Percentiles rank a stretch among this genome's conserved stretches.
Conservation (phyloP, 345 rosid genomes). For the Citropsis articulata region DNA sequence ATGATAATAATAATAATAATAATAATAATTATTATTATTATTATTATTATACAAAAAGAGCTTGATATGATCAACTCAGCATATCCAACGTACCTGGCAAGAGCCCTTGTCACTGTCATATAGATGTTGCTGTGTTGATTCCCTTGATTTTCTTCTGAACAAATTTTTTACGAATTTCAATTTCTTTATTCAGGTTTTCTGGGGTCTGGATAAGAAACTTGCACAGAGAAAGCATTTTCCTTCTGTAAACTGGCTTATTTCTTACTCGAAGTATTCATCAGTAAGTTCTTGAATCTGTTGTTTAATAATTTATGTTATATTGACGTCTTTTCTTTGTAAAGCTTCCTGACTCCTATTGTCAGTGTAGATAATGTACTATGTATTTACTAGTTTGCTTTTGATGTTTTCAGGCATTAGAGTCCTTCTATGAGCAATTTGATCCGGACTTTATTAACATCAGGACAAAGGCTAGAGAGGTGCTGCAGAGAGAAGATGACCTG, state of each 20-base stretch:
- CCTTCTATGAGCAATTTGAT: conserved; percentile 95
- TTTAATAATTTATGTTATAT: background rate
- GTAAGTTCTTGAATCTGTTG: conserved; percentile 41
- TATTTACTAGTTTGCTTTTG: background rate
- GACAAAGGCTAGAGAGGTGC: conserved; percentile 98
- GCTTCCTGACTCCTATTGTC: background rate
- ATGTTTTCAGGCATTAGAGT: conserved; percentile 78
- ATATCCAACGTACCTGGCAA: background rate
- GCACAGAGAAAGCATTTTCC: conserved; percentile 99
- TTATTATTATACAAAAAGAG: too few relatives aligned
- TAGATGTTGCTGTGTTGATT: background rate
- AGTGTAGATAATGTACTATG: background rate
- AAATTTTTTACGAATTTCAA: conserved; percentile 1
- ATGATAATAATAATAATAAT: background rate
- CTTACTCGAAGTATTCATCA: conserved; percentile 93
- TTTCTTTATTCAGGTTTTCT: conserved; percentile 73
- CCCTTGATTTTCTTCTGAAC: background rate
- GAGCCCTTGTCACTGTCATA: background rate
- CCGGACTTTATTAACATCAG: conserved; percentile 97
- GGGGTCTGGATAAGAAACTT: conserved; percentile 99
- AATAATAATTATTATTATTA: too few relatives aligned
- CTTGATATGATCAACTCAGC: background rate
- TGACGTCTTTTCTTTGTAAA: background rate
- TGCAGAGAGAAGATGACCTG: conserved; percentile 99
- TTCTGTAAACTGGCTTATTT: conserved; percentile 98